Percentiles rank a stretch among this genome's conserved stretches.
phyloP scores from a whole-genome alignment of 129 eudicot genomes.

The Apium graveolens region DNA sequence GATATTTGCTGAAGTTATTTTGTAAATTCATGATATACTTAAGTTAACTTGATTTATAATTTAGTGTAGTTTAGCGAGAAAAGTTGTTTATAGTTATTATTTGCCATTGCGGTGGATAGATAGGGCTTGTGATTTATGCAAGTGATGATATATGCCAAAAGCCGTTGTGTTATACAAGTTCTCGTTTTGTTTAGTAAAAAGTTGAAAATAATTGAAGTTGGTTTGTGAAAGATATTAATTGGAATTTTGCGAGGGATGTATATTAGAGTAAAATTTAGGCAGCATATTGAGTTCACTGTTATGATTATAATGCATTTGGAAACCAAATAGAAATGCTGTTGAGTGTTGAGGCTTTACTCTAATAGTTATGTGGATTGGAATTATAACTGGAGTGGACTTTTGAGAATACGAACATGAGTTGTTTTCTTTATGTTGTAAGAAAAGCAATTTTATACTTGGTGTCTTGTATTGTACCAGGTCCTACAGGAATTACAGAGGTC shows the following conservation, averaged over 20 bases:
- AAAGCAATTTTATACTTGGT: conserved; percentile 10
- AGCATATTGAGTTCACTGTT: background rate
- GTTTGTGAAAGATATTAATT: background rate
- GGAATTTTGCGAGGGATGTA: background rate
- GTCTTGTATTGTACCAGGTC: conserved; percentile 39
- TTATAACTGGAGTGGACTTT: background rate
- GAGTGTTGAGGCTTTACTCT: background rate
- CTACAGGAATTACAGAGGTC: conserved; percentile 54
- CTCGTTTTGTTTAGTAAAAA: background rate
- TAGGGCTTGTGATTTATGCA: background rate
- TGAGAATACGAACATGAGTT: too few relatives aligned
- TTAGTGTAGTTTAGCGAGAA: background rate
- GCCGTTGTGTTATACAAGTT: background rate
- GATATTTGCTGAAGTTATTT: background rate
- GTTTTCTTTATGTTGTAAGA: background rate
- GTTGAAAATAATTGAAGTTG: background rate
- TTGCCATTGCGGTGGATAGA: background rate
- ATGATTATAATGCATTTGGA: background rate
- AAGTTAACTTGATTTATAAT: background rate
- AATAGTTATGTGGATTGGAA: background rate
- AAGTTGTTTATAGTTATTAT: background rate
- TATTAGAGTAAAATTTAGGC: too few relatives aligned
- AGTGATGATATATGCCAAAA: background rate
- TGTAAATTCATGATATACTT: background rate
- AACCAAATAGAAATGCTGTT: background rate